A percentile compares a stretch with the other conserved stretches of the same genome.
These are phyloP conservation scores for Rhizophagus prolifer DNA, from an alignment of 192 early-diverging fungal species.

Conservation along the genomic window DNA sequence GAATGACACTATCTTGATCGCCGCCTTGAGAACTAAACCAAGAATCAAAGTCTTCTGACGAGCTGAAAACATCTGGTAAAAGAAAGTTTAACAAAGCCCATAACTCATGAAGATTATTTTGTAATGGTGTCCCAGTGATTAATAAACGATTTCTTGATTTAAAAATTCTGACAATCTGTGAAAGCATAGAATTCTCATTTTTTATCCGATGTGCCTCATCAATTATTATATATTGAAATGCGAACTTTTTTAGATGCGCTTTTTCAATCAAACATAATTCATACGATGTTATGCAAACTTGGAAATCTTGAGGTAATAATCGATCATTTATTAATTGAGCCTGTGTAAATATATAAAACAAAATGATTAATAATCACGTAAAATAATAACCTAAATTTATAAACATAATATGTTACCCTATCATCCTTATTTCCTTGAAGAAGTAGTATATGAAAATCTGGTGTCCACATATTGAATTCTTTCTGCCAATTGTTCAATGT, in stretches of 20 bases:
- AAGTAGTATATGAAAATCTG: constrained; percentile 81
- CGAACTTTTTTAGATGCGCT: constrained; percentile 75
- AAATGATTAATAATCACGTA: neutral
- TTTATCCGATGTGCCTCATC: constrained; percentile 99
- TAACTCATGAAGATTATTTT: constrained; percentile 98
- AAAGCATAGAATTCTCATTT: constrained; percentile 96
- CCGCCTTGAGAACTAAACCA: constrained; percentile 86
- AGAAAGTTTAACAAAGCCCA: constrained; percentile 98
- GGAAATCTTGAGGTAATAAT: constrained; percentile 67
- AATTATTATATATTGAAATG: constrained; percentile 90
- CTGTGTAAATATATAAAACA: constrained; percentile 32
- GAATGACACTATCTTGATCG: constrained; percentile 66
- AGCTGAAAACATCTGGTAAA: constrained; percentile 95
- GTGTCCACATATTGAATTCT: constrained; percentile 92
- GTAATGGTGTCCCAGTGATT: constrained; percentile 94
- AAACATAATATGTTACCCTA: constrained; percentile 49
- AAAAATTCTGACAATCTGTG: constrained; percentile 91
- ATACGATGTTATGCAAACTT: constrained; percentile 95
- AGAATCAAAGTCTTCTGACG: constrained; percentile 88
- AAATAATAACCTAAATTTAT: neutral
- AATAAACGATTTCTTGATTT: constrained; percentile 84
- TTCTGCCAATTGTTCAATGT: constrained; percentile 95
- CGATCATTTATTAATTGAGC: constrained; percentile 53
- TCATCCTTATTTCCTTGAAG: constrained; percentile 88
- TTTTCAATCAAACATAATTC: constrained; percentile 96